Base-by-base conservation (phyloP, 1,139 yeast genomes). In the Scheffersomyces segobiensis region DNA sequence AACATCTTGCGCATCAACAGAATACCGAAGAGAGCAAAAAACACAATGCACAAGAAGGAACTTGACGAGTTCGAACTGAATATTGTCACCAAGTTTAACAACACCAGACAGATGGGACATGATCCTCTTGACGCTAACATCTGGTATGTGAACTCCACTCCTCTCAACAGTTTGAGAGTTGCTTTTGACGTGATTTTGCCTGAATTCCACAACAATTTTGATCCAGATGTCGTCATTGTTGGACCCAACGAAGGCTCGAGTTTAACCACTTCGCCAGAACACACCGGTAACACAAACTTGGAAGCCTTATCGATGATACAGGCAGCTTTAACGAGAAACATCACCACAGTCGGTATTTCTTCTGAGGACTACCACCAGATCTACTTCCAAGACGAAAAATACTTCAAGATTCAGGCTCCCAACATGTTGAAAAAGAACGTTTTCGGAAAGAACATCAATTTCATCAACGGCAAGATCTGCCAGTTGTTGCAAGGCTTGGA, bases 91-190 rank as follows among this genome's bases (percentile, higher is more conserved):
- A 20, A 21, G n/a, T 21, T 48, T 24, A 48, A 48, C 26, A 42
- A 56, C 51, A 50, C 54, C 49, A 59, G 62, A 14, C 65, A 67
- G 55, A 70, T 63, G 59, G 78, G 80, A 53, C 73, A 69, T 58
- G 81, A 78, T 62, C 78, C 80, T n/a, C 65, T 70, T 56, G 73
- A 73, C 57, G 61, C 63, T 18, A 64, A 75, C 61, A 68, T 73
- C 55, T 80, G 84, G 83, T 80, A 73, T 60, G 76, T 80, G 39
- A 74, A 79, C 60, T 67, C 75, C 4, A 64, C 72, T 21, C 75
- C 81, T 0, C 53, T 75, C 39, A 73, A 72, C 49, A 58, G 74
- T 1, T 66, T 79, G 52, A 62, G 74, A 7, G 67, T 77, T 39
- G 80, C 75, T 1, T 61, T 76, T 46, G 77, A 77, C 57, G 67